Percentiles rank a stretch among this genome's conserved stretches.
Evolutionary conservation across 2,329 filamentous ascomycete species (phyloP).

Genomic region (Stromatinia cepivora): DNA sequence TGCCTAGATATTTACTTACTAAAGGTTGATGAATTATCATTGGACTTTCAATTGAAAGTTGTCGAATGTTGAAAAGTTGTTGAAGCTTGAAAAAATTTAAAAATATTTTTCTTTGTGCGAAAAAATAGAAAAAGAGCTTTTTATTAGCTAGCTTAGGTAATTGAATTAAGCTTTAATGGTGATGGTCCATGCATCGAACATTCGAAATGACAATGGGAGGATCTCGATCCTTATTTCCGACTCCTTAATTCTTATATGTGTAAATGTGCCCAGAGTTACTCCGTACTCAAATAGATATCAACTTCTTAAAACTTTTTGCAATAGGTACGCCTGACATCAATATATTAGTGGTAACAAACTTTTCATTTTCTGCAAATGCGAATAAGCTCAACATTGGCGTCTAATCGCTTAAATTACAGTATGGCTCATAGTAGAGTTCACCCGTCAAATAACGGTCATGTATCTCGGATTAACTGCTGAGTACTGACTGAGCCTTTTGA

Average conservation of each 20-base stretch:
- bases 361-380: no score
- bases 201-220: neutral
- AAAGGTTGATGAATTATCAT: neutral
- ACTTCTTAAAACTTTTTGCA: no score
- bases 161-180: neutral
- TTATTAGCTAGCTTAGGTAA: constrained; percentile 16
- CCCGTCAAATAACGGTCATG: neutral
- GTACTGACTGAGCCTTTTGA: no score
- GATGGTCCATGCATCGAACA: neutral
- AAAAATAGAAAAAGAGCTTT: neutral
- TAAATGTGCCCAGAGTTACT: no score
- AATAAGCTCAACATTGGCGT: constrained; percentile 8
- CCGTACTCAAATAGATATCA: no score
- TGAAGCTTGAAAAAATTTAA: neutral
- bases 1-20: constrained; percentile 8
- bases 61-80: neutral
- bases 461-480: no score
- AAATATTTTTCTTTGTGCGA: neutral
- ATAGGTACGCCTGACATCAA: no score
- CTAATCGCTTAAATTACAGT: constrained; percentile 13
- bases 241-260: no score
- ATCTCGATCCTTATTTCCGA: neutral
- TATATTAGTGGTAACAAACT: neutral
- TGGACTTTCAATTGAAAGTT: neutral
- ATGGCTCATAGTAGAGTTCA: neutral